Conservation (phyloP, 179 eudicot genomes). For the Beta lomatogona region DNA sequence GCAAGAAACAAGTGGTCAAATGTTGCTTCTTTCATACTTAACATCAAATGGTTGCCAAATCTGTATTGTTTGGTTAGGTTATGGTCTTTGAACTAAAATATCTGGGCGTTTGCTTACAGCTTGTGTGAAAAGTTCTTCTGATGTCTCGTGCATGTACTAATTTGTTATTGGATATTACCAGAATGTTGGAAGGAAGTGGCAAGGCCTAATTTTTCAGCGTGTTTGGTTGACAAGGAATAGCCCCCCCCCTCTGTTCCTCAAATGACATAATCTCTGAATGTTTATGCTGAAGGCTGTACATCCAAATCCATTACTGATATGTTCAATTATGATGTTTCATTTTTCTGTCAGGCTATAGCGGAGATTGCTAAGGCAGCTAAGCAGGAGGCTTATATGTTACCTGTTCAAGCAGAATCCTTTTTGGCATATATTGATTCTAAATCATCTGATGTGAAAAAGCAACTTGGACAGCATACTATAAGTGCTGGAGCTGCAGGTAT, state of each 20-base stretch:
- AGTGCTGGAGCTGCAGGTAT: constrained; percentile 29
- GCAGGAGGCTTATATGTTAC: constrained; percentile 64
- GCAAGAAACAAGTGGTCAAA: not conserved
- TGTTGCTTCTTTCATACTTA: not conserved
- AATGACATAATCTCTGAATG: not conserved
- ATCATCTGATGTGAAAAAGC: constrained; percentile 38
- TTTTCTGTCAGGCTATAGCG: constrained; percentile 69
- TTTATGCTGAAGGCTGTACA: not conserved
- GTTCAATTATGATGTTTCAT: not conserved
- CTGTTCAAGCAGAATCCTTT: constrained; percentile 57
- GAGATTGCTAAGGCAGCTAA: constrained; percentile 88
- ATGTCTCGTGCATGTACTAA: not conserved
- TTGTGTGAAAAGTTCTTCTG: not conserved
- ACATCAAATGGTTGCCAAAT: not conserved
- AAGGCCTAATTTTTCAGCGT: not conserved
- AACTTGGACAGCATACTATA: constrained; percentile 28
- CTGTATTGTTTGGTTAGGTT: not conserved
- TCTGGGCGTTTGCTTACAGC: not conserved
- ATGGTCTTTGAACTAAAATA: not conserved
- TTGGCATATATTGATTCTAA: constrained; percentile 45
- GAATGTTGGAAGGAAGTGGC: not conserved
- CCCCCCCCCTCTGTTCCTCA: no score
- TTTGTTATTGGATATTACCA: not conserved
- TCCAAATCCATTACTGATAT: constrained; percentile 1
- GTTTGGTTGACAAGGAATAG: not conserved